phyloP scores from a whole-genome alignment of 768 basidiomycete species.

The Tremella yokohamensis region DNA sequence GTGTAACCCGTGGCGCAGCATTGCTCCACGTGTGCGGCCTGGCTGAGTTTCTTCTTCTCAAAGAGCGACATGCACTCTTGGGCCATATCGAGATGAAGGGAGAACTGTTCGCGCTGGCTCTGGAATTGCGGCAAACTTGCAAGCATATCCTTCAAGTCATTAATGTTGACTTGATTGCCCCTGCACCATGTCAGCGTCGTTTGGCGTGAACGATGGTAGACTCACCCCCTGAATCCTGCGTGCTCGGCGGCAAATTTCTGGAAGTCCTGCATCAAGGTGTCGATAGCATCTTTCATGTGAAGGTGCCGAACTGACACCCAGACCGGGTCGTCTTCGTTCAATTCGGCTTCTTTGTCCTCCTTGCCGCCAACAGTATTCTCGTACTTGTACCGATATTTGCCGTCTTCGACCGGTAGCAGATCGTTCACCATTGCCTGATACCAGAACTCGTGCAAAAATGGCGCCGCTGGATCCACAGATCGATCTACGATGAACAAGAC shows the following conservation, averaged over 20 bases:
- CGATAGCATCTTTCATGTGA: constrained; percentile 98
- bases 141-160: constrained; percentile 99
- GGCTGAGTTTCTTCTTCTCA: constrained; percentile 76
- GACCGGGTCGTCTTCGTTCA: constrained; percentile 82
- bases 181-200: constrained; percentile 50
- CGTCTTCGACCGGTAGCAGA: constrained; percentile 80
- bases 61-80: constrained; percentile 95
- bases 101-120: constrained; percentile 94
- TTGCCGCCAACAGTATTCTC: constrained; percentile 75
- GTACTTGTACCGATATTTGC: constrained; percentile 93
- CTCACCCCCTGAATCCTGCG: constrained; percentile 80
- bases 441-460: constrained; percentile 93
- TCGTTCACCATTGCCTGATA: constrained; percentile 99
- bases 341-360: constrained; percentile 79
- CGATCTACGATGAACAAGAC: constrained; percentile 91
- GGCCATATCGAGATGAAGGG: constrained; percentile 93
- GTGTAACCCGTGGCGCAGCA: constrained; percentile 91
- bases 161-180: constrained; percentile 77
- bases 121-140: constrained; percentile 90
- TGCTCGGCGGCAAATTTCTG: constrained; percentile 91
- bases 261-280: constrained; percentile 94
- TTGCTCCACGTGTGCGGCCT: constrained; percentile 89
- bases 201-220: constrained; percentile 3
- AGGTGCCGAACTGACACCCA: constrained; percentile 93
- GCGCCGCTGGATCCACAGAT: constrained; percentile 88